A percentile compares a stretch with the other conserved stretches of the same genome.
These are phyloP conservation scores for Mucor ambiguus DNA, from an alignment of 371 early-diverging fungal species.

Conservation along the genomic window DNA sequence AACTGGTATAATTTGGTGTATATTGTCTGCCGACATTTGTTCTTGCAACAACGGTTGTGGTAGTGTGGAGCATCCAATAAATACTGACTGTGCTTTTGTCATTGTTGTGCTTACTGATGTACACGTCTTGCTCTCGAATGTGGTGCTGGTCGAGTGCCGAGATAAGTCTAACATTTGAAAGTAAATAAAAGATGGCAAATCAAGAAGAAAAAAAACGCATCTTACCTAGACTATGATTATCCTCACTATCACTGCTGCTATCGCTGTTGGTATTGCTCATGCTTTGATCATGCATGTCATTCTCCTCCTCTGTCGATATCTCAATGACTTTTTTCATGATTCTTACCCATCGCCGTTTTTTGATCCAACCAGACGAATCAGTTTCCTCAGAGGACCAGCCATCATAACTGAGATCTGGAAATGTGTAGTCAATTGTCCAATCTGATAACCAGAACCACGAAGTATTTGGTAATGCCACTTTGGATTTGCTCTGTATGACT, in stretches of 20 bases:
- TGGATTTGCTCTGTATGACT: constrained; percentile 16
- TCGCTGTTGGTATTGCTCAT: background rate
- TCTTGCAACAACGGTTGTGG: constrained; percentile 20
- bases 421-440: constrained; percentile 63
- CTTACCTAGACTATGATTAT: constrained; percentile 1
- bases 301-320: constrained; percentile 3
- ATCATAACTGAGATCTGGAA: constrained; percentile 47
- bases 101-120: constrained; percentile 29
- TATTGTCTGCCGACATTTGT: constrained; percentile 10
- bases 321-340: constrained; percentile 66
- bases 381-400: constrained; percentile 61
- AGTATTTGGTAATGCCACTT: constrained; percentile 23
- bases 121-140: background rate
- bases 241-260: constrained; percentile 2
- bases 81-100: constrained; percentile 12
- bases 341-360: constrained; percentile 68
- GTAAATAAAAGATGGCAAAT: background rate
- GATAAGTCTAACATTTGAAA: background rate
- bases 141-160: background rate
- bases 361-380: constrained; percentile 42
- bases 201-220: background rate
- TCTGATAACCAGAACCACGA: constrained; percentile 79
- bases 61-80: constrained; percentile 20
- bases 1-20: constrained; percentile 3
- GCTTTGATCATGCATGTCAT: background rate